Base-by-base conservation (phyloP, 2,329 filamentous ascomycete species). In the Apiospora hydei region DNA sequence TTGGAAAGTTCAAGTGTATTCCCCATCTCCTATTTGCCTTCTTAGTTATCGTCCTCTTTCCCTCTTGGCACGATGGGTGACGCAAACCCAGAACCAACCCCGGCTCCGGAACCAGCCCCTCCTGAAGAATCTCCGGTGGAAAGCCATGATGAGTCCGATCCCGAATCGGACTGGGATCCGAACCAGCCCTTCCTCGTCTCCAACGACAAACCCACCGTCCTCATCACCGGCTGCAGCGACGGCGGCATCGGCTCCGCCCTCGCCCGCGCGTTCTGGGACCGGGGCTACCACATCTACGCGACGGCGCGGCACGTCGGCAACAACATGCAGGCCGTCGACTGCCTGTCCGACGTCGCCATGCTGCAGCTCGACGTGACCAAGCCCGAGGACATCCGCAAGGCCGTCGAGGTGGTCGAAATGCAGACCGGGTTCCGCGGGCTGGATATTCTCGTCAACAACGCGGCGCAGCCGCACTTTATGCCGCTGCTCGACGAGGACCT, bases 161-260 rank as follows among this genome's bases (percentile, higher is more conserved):
- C 34, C 5, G 34, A 38, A 13, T 21, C 11, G 5, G 3, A 13
- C 4, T 14, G 24, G 49, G 24, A 26, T 14, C 24, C 49, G 3
- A 51, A 51, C n/a, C n/a, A n/a, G 24, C 49, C 49, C 49, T 13
- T 18, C 46, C 7, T n/a, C 8, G 49, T 51, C n/a, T 18, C 24
- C 51, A 13, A 18, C 13, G 51, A 7, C 51, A 68, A 69, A 24
- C 69, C 49, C 16, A 71, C 47, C 1, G 46, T 73, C 21, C 67
- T 73, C 24, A 71, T 73, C n/a, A 73, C 72, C 5, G 72, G 72
- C 13, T 73, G 72, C 70, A 34, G 47, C 24, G 53, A 67, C 10
- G 72, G 70, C 38, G 72, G 72, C 16, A 69, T 69, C 41, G 72
- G 72, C 43, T 67, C 72, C 1, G 70, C 72, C 6, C 57, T 73